Evolutionary conservation across 495 filamentous ascomycete genomes (phyloP).

Genomic region (Neurospora sp.): DNA sequence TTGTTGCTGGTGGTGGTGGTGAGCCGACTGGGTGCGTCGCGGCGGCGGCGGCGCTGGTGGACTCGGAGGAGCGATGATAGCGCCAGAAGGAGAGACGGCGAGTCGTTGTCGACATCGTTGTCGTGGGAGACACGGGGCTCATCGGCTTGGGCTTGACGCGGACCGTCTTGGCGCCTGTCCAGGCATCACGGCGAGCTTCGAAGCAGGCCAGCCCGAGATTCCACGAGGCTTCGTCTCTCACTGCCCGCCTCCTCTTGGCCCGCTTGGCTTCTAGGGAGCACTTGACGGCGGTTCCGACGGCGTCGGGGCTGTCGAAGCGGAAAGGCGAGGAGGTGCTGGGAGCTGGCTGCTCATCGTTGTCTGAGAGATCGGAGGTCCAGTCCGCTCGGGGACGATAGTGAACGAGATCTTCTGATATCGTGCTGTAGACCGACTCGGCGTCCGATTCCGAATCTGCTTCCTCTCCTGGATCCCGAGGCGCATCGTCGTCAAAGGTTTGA

Average conservation of each 20-base stretch:
- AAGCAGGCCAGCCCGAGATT: constrained; percentile 74
- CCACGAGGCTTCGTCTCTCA: constrained; percentile 71
- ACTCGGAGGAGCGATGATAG: constrained; percentile 22
- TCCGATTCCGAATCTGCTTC: constrained; percentile 30
- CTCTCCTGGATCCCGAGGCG: constrained; percentile 15
- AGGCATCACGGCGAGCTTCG: constrained; percentile 64
- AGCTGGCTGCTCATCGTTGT: constrained; percentile 21
- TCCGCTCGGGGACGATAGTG: constrained; percentile 33
- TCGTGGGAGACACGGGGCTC: constrained; percentile 19
- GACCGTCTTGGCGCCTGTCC: constrained; percentile 63
- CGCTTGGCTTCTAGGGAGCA: constrained; percentile 32
- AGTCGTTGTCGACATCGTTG: constrained; percentile 1
- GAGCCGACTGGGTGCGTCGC: constrained; percentile 1
- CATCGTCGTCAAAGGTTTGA: background rate
- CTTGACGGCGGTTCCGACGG: constrained; percentile 37
- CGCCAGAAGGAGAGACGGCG: constrained; percentile 19
- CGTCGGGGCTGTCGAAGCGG: constrained; percentile 55
- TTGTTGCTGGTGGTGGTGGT: constrained; percentile 2
- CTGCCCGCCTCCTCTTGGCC: constrained; percentile 47
- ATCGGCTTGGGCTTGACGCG: constrained; percentile 28
- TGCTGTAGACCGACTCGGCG: constrained; percentile 34
- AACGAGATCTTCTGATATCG: constrained; percentile 32
- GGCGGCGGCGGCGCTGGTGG: constrained; percentile 7
- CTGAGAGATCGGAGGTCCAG: constrained; percentile 39
- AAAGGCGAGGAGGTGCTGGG: constrained; percentile 33